Conservation (phyloP, 2,329 filamentous ascomycete species). For the Madurella fahalii region DNA sequence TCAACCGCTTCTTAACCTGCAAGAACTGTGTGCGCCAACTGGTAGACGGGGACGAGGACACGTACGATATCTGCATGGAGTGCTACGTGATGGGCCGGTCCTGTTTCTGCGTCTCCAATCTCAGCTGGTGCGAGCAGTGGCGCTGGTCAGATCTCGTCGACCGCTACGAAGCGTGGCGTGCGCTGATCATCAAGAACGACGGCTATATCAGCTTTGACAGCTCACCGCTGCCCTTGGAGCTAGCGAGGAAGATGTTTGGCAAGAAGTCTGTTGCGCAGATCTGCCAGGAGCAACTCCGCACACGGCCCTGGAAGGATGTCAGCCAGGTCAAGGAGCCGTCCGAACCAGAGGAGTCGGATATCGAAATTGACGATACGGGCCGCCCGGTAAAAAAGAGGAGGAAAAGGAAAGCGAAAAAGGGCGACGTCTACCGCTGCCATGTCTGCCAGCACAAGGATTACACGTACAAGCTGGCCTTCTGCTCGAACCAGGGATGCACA, state of each 20-base stretch:
- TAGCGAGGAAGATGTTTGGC: slow-evolving; percentile 61
- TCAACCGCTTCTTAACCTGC: slow-evolving; percentile 94
- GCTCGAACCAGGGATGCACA: slow-evolving; percentile 64
- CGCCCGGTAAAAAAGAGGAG: slow-evolving; percentile 60
- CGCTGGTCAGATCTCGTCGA: slow-evolving; percentile 71
- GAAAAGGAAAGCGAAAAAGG: slow-evolving; percentile 54
- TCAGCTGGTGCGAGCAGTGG: slow-evolving; percentile 93
- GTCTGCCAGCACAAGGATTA: slow-evolving; percentile 78
- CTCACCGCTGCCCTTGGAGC: slow-evolving; percentile 66
- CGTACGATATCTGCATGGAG: slow-evolving; percentile 96
- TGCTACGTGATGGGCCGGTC: slow-evolving; percentile 97
- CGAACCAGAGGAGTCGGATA: slow-evolving; percentile 43
- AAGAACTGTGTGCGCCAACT: slow-evolving; percentile 71
- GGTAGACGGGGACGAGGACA: slow-evolving; percentile 67
- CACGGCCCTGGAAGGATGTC: slow-evolving; percentile 78
- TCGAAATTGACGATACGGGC: slow-evolving; percentile 62
- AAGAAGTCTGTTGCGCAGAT: slow-evolving; percentile 85
- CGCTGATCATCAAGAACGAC: slow-evolving; percentile 70
- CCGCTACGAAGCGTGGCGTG: slow-evolving; percentile 79
- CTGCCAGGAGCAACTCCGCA: slow-evolving; percentile 82
- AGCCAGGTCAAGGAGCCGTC: slow-evolving; percentile 55
- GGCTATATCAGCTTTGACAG: slow-evolving; percentile 60
- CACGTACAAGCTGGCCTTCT: slow-evolving; percentile 79
- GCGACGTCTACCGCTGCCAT: slow-evolving; percentile 64
- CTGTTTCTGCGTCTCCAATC: slow-evolving; percentile 78